A percentile compares a stretch with the other conserved stretches of the same genome.
These are phyloP conservation scores for Pseudogymnoascus sp. DNA, from an alignment of 2,329 filamentous ascomycete species.

Conservation along the genomic window DNA sequence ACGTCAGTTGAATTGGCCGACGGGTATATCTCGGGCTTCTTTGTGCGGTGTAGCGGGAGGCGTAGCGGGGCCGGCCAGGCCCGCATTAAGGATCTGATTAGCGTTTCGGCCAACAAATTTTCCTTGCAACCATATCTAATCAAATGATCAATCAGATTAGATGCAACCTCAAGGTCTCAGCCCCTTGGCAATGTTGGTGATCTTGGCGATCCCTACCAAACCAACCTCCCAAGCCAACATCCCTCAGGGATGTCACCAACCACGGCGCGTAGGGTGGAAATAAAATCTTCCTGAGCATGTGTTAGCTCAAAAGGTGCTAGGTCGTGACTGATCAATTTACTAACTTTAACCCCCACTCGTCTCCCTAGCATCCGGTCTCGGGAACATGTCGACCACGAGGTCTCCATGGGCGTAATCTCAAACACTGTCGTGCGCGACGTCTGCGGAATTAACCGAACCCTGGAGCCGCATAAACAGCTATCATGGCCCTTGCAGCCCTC, in stretches of 20 bases:
- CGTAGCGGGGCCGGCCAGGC: background rate
- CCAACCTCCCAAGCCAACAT: background rate
- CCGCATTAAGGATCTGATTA: slow-evolving; percentile 1
- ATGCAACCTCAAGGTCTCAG: background rate
- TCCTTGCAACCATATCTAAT: slow-evolving; percentile 5
- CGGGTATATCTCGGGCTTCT: background rate
- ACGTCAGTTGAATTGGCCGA: background rate
- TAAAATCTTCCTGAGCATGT: background rate
- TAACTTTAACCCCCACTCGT: background rate
- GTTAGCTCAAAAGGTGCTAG: background rate
- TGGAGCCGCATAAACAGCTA: background rate
- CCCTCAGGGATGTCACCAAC: background rate
- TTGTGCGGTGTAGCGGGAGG: background rate
- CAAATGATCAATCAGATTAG: slow-evolving; percentile 12
- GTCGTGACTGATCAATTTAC: background rate
- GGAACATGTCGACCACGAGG: background rate
- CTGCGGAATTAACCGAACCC: background rate
- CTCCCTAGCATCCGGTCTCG: background rate
- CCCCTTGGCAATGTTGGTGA: background rate
- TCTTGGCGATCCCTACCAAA: background rate
- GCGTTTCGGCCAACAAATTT: background rate
- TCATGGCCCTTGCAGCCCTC: background rate
- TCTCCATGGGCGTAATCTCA: background rate
- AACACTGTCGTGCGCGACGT: background rate
- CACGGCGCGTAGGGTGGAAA: background rate